Evolutionary conservation across 2,329 filamentous ascomycete species (phyloP), one percentile per base, ranked within the genome.

Genomic region (Penicillium oxalicum): DNA sequence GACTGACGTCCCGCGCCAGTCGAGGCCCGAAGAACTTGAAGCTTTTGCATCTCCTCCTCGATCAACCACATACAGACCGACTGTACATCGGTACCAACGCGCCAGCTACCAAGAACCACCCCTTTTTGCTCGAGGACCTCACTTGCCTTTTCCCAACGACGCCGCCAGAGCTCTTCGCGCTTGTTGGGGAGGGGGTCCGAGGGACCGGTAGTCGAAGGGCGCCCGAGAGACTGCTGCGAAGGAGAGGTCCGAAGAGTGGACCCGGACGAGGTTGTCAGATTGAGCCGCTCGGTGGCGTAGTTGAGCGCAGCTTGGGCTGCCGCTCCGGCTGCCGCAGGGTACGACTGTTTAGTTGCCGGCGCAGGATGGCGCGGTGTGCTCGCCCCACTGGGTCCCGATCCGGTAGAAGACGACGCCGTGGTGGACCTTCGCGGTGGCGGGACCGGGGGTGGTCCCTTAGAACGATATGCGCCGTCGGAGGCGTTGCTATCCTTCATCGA

Each of bases 151-250:
- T 67, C 68, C 74, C 74, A 77, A 29, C 74, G 67, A 26, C 74
- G 68, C 37, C 65, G 64, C 74, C 74, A 77, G 7, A 75, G 58
- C 47, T 77, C 74, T 48, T 76, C 70, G 7, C 74, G 73, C 48
- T 74, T 76, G 45, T 70, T 75, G 4, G 68, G 67, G 2, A 71
- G 58, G 0, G 70, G 61, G 2, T 62, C 9, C 62, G 63, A 7
- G 61, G 61, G 11, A 48, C 36, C 49, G 43, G 42, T 57, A 18
- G 52, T 52, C 39, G 53, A 58, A 11, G 53, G 48, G 40, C 56
- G 51, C 9, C 38, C 40, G 2, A 63, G 41, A 1, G 55, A 54
- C 9, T 57, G 50, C 27, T 55, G 66, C 4, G 63, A 61, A 27
- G 58, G 45, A 11, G 60, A 51, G 24, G 55, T 51, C 40, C 59